Conservation (phyloP, 2,329 filamentous ascomycete genomes). For the Sporothrix variecibatus region DNA sequence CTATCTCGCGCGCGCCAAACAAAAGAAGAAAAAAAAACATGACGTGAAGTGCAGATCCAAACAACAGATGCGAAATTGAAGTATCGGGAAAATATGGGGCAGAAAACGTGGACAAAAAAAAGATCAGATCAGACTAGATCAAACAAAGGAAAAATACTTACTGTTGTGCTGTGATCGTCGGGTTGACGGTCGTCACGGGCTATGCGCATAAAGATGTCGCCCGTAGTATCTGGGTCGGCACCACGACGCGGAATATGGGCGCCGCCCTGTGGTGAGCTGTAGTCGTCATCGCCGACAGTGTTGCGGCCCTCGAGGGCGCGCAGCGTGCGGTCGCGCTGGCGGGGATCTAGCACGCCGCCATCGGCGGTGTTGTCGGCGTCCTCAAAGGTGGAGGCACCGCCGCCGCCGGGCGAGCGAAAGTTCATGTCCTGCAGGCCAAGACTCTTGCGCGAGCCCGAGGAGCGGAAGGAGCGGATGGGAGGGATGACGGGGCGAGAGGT, state of each 20-base stretch:
- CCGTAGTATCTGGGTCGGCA: constrained; percentile 54
- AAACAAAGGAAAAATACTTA: constrained; percentile 40
- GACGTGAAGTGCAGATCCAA: background rate
- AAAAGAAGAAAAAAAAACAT: background rate
- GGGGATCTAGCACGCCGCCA: constrained; percentile 39
- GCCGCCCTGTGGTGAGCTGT: constrained; percentile 41
- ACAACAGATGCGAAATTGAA: background rate
- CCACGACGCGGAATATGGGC: constrained; percentile 26
- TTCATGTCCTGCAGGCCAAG: constrained; percentile 54
- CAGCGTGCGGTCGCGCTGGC: constrained; percentile 52
- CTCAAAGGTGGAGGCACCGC: constrained; percentile 39
- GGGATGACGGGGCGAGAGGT: constrained; percentile 45
- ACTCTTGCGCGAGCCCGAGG: constrained; percentile 59
- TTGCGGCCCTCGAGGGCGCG: constrained; percentile 53
- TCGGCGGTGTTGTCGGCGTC: constrained; percentile 41
- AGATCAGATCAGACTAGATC: constrained; percentile 12
- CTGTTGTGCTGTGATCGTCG: constrained; percentile 46
- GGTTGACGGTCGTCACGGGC: constrained; percentile 49
- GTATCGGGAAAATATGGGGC: background rate
- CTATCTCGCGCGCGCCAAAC: background rate
- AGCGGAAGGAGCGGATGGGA: constrained; percentile 59
- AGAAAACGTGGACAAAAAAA: constrained; percentile 17
- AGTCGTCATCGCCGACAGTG: constrained; percentile 40
- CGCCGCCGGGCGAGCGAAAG: constrained; percentile 43
- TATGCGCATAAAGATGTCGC: constrained; percentile 61